Conservation (phyloP, 2,329 filamentous ascomycete genomes). For the Aspergillus latus region DNA sequence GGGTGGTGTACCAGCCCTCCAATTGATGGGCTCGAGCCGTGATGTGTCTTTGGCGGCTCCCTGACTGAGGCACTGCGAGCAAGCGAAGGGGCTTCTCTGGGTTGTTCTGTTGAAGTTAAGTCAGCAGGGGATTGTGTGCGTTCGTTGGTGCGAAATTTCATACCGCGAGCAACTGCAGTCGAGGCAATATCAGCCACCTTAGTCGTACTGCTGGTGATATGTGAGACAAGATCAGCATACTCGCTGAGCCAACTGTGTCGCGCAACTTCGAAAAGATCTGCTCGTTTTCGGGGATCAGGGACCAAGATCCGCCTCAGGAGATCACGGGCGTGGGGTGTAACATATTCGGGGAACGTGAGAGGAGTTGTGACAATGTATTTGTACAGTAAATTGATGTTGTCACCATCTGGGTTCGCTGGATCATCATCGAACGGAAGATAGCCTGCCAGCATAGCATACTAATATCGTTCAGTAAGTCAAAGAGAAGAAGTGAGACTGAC, state of each 20-base stretch:
- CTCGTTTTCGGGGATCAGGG: slow-evolving; percentile 89
- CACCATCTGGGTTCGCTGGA: slow-evolving; percentile 94
- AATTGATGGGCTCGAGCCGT: slow-evolving; percentile 48
- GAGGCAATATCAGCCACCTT: slow-evolving; percentile 82
- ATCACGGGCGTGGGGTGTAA: slow-evolving; percentile 93
- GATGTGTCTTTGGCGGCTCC: slow-evolving; percentile 70
- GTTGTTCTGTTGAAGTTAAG: slow-evolving; percentile 42
- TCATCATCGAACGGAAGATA: slow-evolving; percentile 98
- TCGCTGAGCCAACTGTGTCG: slow-evolving; percentile 98
- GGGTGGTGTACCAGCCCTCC: slow-evolving; percentile 70
- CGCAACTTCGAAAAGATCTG: slow-evolving; percentile 94
- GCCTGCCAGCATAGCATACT: slow-evolving; percentile 98
- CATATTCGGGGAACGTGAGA: slow-evolving; percentile 96
- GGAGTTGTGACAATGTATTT: slow-evolving; percentile 99
- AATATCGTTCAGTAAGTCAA: slow-evolving; percentile 5
- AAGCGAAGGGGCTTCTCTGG: slow-evolving; percentile 60
- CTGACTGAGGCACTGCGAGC: slow-evolving; percentile 90
- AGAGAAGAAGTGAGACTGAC: not conserved
- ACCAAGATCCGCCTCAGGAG: slow-evolving; percentile 90
- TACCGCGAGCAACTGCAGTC: slow-evolving; percentile 65
- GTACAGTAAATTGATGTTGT: slow-evolving; percentile 98
- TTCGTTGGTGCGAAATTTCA: slow-evolving; percentile 21
- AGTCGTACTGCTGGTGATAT: slow-evolving; percentile 94
- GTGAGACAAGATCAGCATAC: slow-evolving; percentile 89
- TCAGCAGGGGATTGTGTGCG: slow-evolving; percentile 6